Conservation (phyloP, 1,284 basidiomycete species). For the Ustanciosporium gigantosporum region DNA sequence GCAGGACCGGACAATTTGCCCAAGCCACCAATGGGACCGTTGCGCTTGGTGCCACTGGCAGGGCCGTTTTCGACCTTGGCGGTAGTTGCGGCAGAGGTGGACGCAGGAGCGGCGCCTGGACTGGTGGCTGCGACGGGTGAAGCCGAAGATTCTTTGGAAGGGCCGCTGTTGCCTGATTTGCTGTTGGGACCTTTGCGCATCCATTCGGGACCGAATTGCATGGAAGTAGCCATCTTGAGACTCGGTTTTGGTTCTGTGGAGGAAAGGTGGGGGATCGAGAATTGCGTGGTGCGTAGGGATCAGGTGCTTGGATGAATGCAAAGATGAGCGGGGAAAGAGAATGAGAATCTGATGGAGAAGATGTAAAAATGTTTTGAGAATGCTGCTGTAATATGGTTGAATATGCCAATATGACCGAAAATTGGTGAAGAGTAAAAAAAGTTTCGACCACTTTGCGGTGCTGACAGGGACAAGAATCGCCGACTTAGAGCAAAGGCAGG, state of each 20-base stretch:
- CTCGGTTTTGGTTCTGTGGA: neutral
- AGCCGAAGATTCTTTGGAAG: constrained; percentile 8
- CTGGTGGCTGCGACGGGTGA: constrained; percentile 16
- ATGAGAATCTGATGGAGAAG: neutral
- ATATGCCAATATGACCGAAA: too few species aligned
- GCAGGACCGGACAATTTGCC: constrained; percentile 26
- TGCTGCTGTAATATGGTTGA: too few species aligned
- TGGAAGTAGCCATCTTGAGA: constrained; percentile 48
- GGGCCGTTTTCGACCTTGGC: constrained; percentile 4
- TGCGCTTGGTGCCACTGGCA: constrained; percentile 12
- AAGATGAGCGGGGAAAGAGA: neutral
- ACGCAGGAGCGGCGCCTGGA: constrained; percentile 6
- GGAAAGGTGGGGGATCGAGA: neutral
- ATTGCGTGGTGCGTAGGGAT: too few species aligned
- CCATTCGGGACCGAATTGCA: constrained; percentile 59
- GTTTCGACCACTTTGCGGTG: too few species aligned
- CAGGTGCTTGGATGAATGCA: neutral
- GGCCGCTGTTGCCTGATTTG: constrained; percentile 17
- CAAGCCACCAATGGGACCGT: constrained; percentile 23
- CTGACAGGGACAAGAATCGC: too few species aligned
- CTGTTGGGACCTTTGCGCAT: constrained; percentile 55
- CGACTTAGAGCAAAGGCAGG: too few species aligned
- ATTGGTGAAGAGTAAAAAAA: too few species aligned
- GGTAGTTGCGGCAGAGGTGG: neutral
- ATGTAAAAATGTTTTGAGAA: neutral